Percentiles rank a stretch among this genome's conserved stretches.
These are phyloP conservation scores for Amanita fuliginea DNA, from an alignment of 768 basidiomycete genomes.

Conservation along the genomic window DNA sequence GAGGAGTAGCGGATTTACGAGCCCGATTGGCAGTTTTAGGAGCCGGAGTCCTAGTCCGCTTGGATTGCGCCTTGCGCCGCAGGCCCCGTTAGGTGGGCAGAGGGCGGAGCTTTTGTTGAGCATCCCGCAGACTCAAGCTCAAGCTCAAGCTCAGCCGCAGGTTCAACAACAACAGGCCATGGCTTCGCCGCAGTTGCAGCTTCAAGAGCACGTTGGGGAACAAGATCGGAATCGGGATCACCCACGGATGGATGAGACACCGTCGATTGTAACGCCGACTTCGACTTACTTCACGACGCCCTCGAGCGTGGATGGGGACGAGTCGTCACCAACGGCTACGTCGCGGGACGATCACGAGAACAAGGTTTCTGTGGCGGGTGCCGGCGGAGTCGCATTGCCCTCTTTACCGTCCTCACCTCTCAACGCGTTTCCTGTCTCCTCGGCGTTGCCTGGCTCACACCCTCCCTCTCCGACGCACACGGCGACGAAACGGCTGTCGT, in stretches of 20 bases:
- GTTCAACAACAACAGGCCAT: background rate
- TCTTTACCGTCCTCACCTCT: background rate
- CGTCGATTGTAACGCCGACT: slow-evolving; percentile 34
- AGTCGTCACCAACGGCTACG: background rate
- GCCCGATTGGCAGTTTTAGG: slow-evolving; percentile 59
- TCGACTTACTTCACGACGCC: slow-evolving; percentile 34
- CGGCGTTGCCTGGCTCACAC: slow-evolving; percentile 2
- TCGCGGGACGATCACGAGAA: background rate
- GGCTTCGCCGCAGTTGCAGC: background rate
- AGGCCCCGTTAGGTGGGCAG: slow-evolving; percentile 7
- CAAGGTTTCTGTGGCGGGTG: slow-evolving; percentile 9
- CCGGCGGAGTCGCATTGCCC: slow-evolving; percentile 9
- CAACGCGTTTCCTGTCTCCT: background rate
- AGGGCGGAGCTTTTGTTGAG: slow-evolving; percentile 37
- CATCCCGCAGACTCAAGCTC: slow-evolving; percentile 21
- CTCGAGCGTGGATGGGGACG: slow-evolving; percentile 2
- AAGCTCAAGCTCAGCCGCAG: background rate
- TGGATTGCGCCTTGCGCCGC: slow-evolving; percentile 12
- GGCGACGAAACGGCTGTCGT: slow-evolving; percentile 66
- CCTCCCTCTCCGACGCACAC: slow-evolving; percentile 34
- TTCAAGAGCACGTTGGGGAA: background rate
- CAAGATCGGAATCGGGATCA: background rate
- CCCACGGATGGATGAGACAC: slow-evolving; percentile 9
- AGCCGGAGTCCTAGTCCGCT: slow-evolving; percentile 60
- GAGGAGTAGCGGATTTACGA: slow-evolving; percentile 45